Evolutionary conservation across 192 early-diverging fungal species (phyloP), one percentile per base, ranked within the genome.

Genomic region (Diversispora epigaea): DNA sequence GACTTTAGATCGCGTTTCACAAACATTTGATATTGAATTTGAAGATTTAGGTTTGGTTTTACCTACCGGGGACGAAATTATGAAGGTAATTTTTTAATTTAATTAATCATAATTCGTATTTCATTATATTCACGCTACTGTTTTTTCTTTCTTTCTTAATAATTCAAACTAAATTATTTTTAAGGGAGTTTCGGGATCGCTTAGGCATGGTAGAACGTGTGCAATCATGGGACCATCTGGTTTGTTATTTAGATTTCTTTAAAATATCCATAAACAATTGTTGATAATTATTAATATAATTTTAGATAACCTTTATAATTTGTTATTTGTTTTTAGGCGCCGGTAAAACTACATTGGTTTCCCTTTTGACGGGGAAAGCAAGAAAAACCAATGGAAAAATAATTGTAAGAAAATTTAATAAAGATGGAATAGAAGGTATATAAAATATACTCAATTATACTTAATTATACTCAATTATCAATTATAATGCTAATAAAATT

Each of bases 301-400:
- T n/a, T 19, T 57, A 32, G 2, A 32, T 32, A 32, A 32, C 25
- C 25, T 32, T 32, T 32, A 32, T 32, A 32, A n/a, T 32, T 32
- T 32, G 25, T 54, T 14, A 17, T 54, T 54, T 4, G 14, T 54
- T 17, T 54, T 58, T 58, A 40, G 85, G 85, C 47, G 80, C 85
- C 12, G 87, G 87, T 25, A 88, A 91, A 56, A 88, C 88, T 0
- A 90, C 88, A 12, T 86, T 89, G 62, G 82, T 90, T 19, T 82
- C 85, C 0, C 82, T 92, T 63, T 74, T 92, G 70, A 92, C 90
- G 15, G 87, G 86, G 25, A 91, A 91, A 58, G 81, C 87, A 15
- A 73, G 77, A 57, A 82, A 87, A 21, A 76, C 80, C 50, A 80
- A 75, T 54, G 91, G 91, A 17, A 72, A 70, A 17, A 79, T 92